Base-by-base conservation (phyloP, 257 asterid genomes). In the Primulina eburnea region DNA sequence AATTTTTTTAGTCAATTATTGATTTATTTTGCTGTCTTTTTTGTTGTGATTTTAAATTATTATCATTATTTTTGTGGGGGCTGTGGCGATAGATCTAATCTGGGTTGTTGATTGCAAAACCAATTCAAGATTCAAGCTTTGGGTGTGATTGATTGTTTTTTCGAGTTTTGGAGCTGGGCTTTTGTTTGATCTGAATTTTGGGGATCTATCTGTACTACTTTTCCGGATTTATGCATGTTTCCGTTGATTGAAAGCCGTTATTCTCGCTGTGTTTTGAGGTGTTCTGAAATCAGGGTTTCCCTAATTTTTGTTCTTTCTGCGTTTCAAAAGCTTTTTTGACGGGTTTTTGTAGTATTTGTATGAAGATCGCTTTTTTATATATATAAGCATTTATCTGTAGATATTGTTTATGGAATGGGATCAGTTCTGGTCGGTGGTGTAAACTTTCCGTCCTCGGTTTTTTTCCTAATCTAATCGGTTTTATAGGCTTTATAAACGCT, bases 171-270 rank as follows among this genome's bases (percentile, higher is more conserved):
- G 52, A 61, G 28, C 33, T 74, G 75, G 75, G 4, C 65, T 56
- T 50, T 62, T 66, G 50, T 72, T 74, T 86, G 86, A 84, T 86
- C 89, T 80, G 82, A 80, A 77, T 68, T 81, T 68, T 38, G 16
- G 86, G 81, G 97, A 87, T 90, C 92, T 84, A 70, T 40, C n/a
- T n/a, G 10, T 26, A 56, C 47, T n/a, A 63, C 32, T 38, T 71
- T 73, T 56, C 30, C 68, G 28, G 70, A 72, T 78, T 75, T 64
- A 62, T 76, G 76, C 73, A 60, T 67, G 79, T 75, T 65, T 80
- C 58, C 60, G 67, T 78, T 72, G 82, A 80, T 85, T 53, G 38
- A 66, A 73, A 78, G 79, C 17, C 71, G 76, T 60, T 73, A 67
- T 72, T 78, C 64, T 81, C 77, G 64, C 18, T 71, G 18, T 55